These are phyloP conservation scores for Quercus dentata DNA, from an alignment of 306 rosid genomes.

Conservation along the genomic window DNA sequence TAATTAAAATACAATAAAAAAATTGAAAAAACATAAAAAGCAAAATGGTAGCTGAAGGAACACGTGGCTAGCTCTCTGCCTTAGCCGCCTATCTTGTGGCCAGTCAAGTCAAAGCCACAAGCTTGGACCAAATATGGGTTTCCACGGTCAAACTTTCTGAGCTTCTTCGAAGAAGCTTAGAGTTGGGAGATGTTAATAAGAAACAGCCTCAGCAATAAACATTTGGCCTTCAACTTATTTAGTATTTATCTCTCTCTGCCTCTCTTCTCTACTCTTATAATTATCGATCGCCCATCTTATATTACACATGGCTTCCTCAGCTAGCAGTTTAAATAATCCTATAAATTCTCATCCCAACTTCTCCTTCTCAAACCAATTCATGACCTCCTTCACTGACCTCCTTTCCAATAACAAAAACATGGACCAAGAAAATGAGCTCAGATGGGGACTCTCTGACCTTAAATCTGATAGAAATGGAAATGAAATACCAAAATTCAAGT, in stretches of 20 bases:
- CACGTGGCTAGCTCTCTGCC: not conserved
- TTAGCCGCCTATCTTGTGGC: constrained; percentile 26
- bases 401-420: constrained; percentile 40
- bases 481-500: constrained; percentile 61
- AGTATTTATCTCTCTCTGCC: not conserved
- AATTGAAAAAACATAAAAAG: not conserved
- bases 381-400: constrained; percentile 45
- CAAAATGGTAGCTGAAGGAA: not conserved
- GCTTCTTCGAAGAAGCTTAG: constrained; percentile 58
- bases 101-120: constrained; percentile 89
- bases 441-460: constrained; percentile 43
- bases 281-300: not conserved
- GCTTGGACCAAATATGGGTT: constrained; percentile 50
- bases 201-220: not conserved
- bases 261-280: not conserved
- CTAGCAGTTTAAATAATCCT: constrained; percentile 5
- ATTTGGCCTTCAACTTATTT: not conserved
- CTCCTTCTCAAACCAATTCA: constrained; percentile 17
- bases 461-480: constrained; percentile 14
- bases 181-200: not conserved
- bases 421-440: constrained; percentile 19
- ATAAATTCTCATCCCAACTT: not conserved
- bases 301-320: not conserved
- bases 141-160: constrained; percentile 81
- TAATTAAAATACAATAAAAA: too few relatives aligned